Base-by-base conservation (phyloP, 192 early-diverging fungal species). In the Coemansia sp. region DNA sequence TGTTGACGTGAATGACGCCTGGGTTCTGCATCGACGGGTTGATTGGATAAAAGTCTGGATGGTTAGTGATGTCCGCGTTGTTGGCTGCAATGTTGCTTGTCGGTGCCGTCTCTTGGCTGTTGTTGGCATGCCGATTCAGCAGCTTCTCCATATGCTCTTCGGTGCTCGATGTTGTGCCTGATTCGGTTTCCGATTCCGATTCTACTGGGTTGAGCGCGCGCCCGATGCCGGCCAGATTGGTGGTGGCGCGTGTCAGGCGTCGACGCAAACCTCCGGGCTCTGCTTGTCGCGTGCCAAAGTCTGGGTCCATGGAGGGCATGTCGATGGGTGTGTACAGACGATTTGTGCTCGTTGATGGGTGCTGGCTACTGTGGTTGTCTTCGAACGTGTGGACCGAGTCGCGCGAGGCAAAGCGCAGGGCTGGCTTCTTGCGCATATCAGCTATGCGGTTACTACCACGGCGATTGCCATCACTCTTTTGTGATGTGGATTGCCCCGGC, bases 21-120 rank as follows among this genome's bases (percentile, higher is more conserved):
- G 72, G 72, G 41, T 75, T 75, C n/a, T 63, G 47, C 40, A 43
- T 49, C 38, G 72, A 60, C 36, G 66, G 57, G 34, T 68, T 75
- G 47, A 64, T 20, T 1, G 72, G 65, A 33, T 75, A 68, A 36
- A 75, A 68, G 46, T 62, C 52, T 27, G 56, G 55, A 19, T 46
- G 39, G 22, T 47, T 62, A 4, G 66, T 50, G 25, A 68, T 75
- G 5, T 64, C 65, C 0, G 64, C 64, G 52, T 75, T 75, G 52
- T 75, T 75, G 3, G 72, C 72, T 1, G 55, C 72, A 37, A 60
- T 64, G 48, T 68, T 75, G 47, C 45, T 60, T 2, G 54, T 51
- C 32, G 56, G 60, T 40, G 72, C 55, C 2, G 54, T 44, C 13
- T 50, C 50, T 0, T 58, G 54, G 18, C 44, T 54, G 50, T 74